Percentiles rank a stretch among this genome's conserved stretches.
phyloP scores from a whole-genome alignment of 192 early-diverging fungal genomes.

The Dispira simplex region DNA sequence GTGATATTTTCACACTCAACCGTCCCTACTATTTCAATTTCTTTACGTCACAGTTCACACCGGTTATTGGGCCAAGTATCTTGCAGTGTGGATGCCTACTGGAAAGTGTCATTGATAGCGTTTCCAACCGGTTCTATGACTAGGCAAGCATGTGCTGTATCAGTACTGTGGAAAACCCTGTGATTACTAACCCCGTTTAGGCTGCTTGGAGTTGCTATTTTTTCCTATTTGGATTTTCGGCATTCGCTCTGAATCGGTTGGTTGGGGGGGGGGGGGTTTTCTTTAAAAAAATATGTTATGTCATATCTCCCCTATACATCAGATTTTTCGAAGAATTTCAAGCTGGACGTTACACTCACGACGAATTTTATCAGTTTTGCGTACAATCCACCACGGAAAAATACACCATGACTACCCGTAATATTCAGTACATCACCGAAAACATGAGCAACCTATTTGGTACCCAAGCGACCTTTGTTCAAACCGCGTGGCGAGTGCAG shows the following conservation, averaged over 20 bases:
- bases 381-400: neutral
- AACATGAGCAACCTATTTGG: neutral
- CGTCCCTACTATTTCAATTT: no score
- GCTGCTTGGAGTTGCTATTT: neutral
- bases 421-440: neutral
- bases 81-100: no score
- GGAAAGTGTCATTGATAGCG: no score
- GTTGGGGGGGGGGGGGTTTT: neutral
- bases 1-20: no score
- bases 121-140: no score
- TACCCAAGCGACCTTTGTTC: neutral
- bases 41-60: no score
- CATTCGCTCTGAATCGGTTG: neutral
- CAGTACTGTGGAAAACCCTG: neutral
- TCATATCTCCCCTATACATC: no score
- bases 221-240: neutral
- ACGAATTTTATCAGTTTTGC: neutral
- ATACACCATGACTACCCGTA: neutral
- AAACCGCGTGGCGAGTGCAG: neutral
- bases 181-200: neutral
- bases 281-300: neutral
- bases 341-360: neutral
- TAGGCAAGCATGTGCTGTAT: no score
- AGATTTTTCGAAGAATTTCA: no score
- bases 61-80: no score